Percentiles rank a stretch among this genome's conserved stretches.
phyloP scores from a whole-genome alignment of 352 stramenopile species.

The Phytophthora uliginosa region DNA sequence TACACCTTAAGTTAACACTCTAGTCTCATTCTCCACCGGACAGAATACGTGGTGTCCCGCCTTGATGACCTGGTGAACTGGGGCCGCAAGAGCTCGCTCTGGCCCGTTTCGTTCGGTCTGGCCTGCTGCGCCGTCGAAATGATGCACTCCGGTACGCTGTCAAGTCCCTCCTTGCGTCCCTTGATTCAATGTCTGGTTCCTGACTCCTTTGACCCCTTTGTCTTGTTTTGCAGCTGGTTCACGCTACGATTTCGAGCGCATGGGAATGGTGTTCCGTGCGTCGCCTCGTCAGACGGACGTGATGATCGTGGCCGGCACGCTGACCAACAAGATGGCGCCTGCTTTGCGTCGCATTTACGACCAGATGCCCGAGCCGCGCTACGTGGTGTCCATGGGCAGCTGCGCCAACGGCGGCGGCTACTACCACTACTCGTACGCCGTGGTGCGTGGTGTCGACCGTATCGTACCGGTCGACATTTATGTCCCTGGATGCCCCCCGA shows the following conservation, averaged over 20 bases:
- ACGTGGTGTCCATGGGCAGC: slow-evolving; percentile 98
- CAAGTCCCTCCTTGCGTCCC: background rate
- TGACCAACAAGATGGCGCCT: slow-evolving; percentile 99
- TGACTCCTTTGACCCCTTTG: background rate
- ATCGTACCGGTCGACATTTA: slow-evolving; percentile 99
- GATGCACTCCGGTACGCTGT: slow-evolving; percentile 93
- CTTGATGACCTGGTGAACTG: slow-evolving; percentile 99
- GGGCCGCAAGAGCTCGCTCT: slow-evolving; percentile 96
- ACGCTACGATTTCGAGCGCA: slow-evolving; percentile 98
- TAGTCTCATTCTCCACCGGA: no score
- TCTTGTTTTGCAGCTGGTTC: slow-evolving; percentile 26
- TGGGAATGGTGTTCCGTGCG: slow-evolving; percentile 98
- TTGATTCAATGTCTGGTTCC: no score
- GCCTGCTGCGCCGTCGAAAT: slow-evolving; percentile 99
- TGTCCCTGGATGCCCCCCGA: slow-evolving; percentile 95
- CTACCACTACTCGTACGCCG: slow-evolving; percentile 96
- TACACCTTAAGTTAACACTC: background rate
- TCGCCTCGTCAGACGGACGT: slow-evolving; percentile 95
- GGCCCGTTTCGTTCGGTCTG: slow-evolving; percentile 99
- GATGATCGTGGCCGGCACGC: slow-evolving; percentile 95
- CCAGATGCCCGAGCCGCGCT: slow-evolving; percentile 99
- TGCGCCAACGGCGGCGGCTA: slow-evolving; percentile 96
- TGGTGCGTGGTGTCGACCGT: slow-evolving; percentile 96
- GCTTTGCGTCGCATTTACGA: slow-evolving; percentile 97
- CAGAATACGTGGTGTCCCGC: slow-evolving; percentile 97